phyloP scores from a whole-genome alignment of 148 eudicot genomes.

The Drosera capensis region DNA sequence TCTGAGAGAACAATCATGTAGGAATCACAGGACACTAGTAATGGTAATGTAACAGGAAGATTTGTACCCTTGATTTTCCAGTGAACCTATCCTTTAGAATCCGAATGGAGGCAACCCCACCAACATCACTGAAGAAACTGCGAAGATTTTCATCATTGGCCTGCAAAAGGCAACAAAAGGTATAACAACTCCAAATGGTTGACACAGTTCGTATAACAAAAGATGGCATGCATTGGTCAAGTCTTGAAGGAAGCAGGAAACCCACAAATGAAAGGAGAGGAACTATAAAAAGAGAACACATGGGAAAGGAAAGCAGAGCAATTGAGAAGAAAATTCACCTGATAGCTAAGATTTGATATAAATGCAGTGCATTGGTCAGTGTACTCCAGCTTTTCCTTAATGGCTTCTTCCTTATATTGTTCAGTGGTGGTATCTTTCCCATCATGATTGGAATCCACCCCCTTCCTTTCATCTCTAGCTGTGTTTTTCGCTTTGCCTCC shows the following conservation, averaged over 20 bases:
- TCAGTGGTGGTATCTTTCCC: conserved; percentile 17
- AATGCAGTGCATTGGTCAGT: conserved; percentile 87
- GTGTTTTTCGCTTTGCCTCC: conserved; percentile 14
- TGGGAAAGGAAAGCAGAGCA: background rate
- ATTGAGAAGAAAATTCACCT: conserved; percentile 25
- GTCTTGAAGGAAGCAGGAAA: no score
- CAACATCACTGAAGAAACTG: conserved; percentile 69
- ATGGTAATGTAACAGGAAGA: conserved; percentile 5
- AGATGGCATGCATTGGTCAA: no score
- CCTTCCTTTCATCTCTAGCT: conserved; percentile 16
- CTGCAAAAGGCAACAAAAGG: conserved; percentile 26
- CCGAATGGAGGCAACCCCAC: conserved; percentile 70
- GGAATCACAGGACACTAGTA: no score
- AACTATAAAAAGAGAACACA: background rate
- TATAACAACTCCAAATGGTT: no score
- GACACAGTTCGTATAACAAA: no score
- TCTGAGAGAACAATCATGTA: no score
- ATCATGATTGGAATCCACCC: conserved; percentile 14
- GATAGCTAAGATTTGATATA: conserved; percentile 54
- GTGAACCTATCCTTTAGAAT: conserved; percentile 64
- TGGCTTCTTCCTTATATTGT: conserved; percentile 16
- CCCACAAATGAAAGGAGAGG: no score
- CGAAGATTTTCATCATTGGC: conserved; percentile 46
- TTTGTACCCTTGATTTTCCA: conserved; percentile 68
- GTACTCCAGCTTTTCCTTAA: conserved; percentile 27